Conservation (phyloP, 2,329 filamentous ascomycete species). For the Emydomyces testavorans region DNA sequence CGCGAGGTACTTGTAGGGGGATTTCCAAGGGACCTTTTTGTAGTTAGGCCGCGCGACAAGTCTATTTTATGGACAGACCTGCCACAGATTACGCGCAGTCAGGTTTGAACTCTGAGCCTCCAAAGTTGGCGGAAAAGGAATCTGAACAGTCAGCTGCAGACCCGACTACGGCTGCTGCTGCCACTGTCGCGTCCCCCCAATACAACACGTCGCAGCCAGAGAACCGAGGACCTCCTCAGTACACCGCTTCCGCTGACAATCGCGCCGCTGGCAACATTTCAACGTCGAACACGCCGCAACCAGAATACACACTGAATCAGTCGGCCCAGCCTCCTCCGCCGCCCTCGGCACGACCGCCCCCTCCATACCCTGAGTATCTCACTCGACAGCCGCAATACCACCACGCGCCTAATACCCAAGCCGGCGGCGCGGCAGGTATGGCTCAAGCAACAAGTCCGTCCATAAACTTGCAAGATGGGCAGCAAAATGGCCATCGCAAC, state of each 20-base stretch:
- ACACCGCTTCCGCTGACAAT: slow-evolving; percentile 70
- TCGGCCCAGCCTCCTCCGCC: slow-evolving; percentile 46
- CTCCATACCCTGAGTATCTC: slow-evolving; percentile 67
- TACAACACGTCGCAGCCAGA: slow-evolving; percentile 31
- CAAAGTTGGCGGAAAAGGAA: slow-evolving; percentile 46
- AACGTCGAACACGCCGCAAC: slow-evolving; percentile 69
- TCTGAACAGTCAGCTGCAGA: slow-evolving; percentile 83
- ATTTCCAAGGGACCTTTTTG: slow-evolving; percentile 9
- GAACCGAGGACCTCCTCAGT: slow-evolving; percentile 45
- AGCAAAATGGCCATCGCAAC: slow-evolving; percentile 60
- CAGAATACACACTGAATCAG: slow-evolving; percentile 75
- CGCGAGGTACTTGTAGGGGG: slow-evolving; percentile 13
- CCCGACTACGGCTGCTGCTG: slow-evolving; percentile 62
- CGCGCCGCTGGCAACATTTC: slow-evolving; percentile 57
- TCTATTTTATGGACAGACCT: slow-evolving; percentile 44
- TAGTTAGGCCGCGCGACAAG: slow-evolving; percentile 12
- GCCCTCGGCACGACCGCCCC: slow-evolving; percentile 13
- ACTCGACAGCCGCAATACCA: slow-evolving; percentile 65
- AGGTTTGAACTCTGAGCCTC: slow-evolving; percentile 61
- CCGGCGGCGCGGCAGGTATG: slow-evolving; percentile 77
- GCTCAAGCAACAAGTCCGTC: slow-evolving; percentile 99
- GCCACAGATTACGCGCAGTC: slow-evolving; percentile 70
- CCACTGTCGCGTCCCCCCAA: slow-evolving; percentile 19
- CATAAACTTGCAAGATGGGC: slow-evolving; percentile 64
- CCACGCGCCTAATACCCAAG: slow-evolving; percentile 56